phyloP scores from a whole-genome alignment of 1,284 basidiomycete genomes.

The Ustilago bromivora region DNA sequence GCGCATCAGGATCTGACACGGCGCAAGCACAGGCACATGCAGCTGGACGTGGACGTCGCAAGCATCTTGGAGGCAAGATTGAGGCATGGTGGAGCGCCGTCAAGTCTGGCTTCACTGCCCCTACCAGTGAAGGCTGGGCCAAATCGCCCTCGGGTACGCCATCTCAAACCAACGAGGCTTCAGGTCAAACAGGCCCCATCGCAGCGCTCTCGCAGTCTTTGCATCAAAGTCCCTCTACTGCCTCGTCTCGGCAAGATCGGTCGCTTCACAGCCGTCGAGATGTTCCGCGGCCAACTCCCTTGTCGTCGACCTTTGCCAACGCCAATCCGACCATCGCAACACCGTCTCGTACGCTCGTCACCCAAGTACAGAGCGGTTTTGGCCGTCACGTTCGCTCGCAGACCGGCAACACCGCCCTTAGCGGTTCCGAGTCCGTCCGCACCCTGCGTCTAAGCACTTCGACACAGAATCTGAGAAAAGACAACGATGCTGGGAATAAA shows the following conservation, averaged over 20 bases:
- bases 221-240: slow-evolving; percentile 26
- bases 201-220: slow-evolving; percentile 41
- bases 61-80: slow-evolving; percentile 62
- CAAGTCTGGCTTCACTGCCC: slow-evolving; percentile 61
- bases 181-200: slow-evolving; percentile 20
- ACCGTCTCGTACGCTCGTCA: slow-evolving; percentile 39
- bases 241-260: slow-evolving; percentile 12
- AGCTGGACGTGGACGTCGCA: slow-evolving; percentile 44
- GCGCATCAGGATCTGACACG: slow-evolving; percentile 25
- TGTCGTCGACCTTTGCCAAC: slow-evolving; percentile 16
- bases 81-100: slow-evolving; percentile 67
- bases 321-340: slow-evolving; percentile 20
- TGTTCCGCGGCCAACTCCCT: slow-evolving; percentile 14
- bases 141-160: slow-evolving; percentile 21
- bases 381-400: slow-evolving; percentile 46
- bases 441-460: slow-evolving; percentile 57
- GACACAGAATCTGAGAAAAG: slow-evolving; percentile 48
- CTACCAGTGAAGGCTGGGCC: slow-evolving; percentile 30
- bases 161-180: slow-evolving; percentile 19
- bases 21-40: slow-evolving; percentile 36
- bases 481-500: slow-evolving; percentile 1
- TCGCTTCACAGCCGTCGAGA: slow-evolving; percentile 30
- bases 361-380: slow-evolving; percentile 49
- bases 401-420: slow-evolving; percentile 37
- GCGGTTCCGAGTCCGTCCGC: slow-evolving; percentile 47